Base-by-base conservation (phyloP, 352 stramenopile species). In the Phytophthora aleatoria region DNA sequence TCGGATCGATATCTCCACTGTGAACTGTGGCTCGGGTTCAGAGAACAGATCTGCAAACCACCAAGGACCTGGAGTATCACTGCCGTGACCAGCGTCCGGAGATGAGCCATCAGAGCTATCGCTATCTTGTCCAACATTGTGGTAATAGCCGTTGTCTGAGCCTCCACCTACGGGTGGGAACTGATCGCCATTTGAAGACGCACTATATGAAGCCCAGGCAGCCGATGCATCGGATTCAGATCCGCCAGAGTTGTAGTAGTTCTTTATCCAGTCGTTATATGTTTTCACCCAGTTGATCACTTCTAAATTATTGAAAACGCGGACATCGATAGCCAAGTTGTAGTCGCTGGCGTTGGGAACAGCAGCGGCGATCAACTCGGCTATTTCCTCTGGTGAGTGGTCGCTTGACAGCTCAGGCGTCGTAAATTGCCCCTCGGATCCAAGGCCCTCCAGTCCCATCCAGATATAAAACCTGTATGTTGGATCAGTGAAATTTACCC, bases 231-330 rank as follows among this genome's bases (percentile, higher is more conserved):
- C 48, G 35, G 54, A 59, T 47, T 39, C n/a, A 2, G 47, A 61
- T 15, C 63, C 49, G 11, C 56, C 63, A 27, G 63, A 61, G 4
- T 56, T 66, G 24, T 62, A 61, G 24, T 52, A 59, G 16, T 54
- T 27, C 16, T 39, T 39, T 5, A 74, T 33, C 56, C 60, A 70
- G 13, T 71, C 51, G 53, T 87, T 83, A 28, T 64, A 49, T 13
- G 12, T 24, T 3, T 65, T 63, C 0, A 68, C 47, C n/a, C 52
- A 45, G 7, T 51, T 9, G 43, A 85, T 81, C 20, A 67, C 10
- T 16, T 57, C 50, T 12, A 36, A 66, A 57, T 86, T 86, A 58
- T 86, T 70, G 38, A 59, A 69, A 4, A 71, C 35, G 2, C 39
- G 58, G 15, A 81, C 77, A 33, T 68, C 55, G 1, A 86, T 50